Base-by-base conservation (phyloP, 2,329 filamentous ascomycete species). In the Beauveria varroae region DNA sequence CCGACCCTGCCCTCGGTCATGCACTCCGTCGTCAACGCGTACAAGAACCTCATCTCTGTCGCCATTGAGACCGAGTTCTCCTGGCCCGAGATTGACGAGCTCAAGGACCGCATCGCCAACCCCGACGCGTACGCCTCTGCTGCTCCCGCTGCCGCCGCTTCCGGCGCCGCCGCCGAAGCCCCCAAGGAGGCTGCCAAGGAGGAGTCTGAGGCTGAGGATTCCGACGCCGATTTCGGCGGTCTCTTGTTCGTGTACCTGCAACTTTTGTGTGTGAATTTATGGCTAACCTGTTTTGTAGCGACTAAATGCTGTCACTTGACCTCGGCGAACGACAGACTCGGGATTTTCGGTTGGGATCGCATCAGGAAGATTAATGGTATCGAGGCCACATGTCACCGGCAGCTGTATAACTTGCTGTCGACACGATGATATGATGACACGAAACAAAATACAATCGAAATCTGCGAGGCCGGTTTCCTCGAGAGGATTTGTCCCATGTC, bases 31-130 rank as follows among this genome's bases (percentile, higher is more conserved):
- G 84, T 98, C 86, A 99, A 98, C 87, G 78, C 83, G 73, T 99
- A 99, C 91, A 99, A 99, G 92, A 97, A 96, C 76, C 81, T 90
- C 69, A 82, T 98, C 70, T 84, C 95, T 69, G 87, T 97, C 72
- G 96, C 95, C 72, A 78, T 99, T 73, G 85, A 87, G 80, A 97
- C 91, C 71, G 93, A 96, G 69, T 89, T 88, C 85, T 88, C 86
- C 80, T 99, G 95, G 93, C 87, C 93, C 72, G 91, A 91, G 79
- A 96, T 99, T 74, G 87, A 96, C 74, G 85, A 96, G 81, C 89
- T 99, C 82, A 99, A 99, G 90, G 95, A 99, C 83, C 92, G 95
- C 78, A 97, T 99, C 73, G 91, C 91, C 81, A 98, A 99, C 87
- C 96, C 96, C 70, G 95, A 99, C 61, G 91, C 91, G 61, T 99